Percentiles rank a stretch among this genome's conserved stretches.
Conservation (phyloP, 306 rosid species). For the Spatholobus suberectus region DNA sequence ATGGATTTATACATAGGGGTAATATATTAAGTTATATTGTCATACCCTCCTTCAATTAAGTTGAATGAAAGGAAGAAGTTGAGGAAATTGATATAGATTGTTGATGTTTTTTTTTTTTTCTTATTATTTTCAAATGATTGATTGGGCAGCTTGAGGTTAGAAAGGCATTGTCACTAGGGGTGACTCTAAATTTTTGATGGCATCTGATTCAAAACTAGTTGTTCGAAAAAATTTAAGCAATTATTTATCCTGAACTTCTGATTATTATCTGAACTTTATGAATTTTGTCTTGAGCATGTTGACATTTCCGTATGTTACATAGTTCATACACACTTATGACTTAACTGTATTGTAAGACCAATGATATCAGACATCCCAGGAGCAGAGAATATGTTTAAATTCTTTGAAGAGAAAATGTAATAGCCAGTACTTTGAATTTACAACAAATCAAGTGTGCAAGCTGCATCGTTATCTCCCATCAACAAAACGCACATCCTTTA, state of each 20-base stretch:
- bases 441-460: not conserved
- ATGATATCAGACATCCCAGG: not conserved
- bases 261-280: constrained; percentile 22
- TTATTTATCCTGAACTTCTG: constrained; percentile 15
- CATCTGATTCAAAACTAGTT: constrained; percentile 29
- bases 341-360: not conserved
- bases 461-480: not conserved
- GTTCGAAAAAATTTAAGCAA: constrained; percentile 1
- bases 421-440: not conserved
- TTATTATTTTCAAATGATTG: constrained; percentile 41
- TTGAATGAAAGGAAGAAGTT: constrained; percentile 28
- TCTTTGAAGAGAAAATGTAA: not conserved
- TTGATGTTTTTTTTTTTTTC: constrained; percentile 10
- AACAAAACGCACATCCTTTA: not conserved
- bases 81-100: constrained; percentile 40
- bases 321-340: not conserved
- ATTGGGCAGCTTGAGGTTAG: constrained; percentile 24
- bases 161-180: constrained; percentile 13
- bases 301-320: not conserved
- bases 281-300: not conserved
- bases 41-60: constrained; percentile 30
- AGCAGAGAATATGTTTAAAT: not conserved
- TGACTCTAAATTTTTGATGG: constrained; percentile 28
- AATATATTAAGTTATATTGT: not conserved
- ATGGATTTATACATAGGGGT: constrained; percentile 8